A percentile compares a stretch with the other conserved stretches of the same genome.
These are phyloP conservation scores for Opeltia flavorubescens DNA, from an alignment of 495 filamentous ascomycete species.

Conservation along the genomic window DNA sequence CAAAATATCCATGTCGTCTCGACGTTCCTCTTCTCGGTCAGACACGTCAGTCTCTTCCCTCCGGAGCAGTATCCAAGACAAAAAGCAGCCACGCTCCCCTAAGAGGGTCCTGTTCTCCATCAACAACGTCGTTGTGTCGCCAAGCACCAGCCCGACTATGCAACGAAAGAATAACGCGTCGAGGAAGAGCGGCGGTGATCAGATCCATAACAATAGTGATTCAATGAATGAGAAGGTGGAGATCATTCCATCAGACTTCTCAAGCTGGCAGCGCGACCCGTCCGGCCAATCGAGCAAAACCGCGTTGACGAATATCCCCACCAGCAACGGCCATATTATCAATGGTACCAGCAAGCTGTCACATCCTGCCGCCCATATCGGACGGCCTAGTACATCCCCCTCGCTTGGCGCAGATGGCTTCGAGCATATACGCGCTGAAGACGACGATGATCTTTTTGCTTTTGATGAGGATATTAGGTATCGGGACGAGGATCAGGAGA, in stretches of 20 bases:
- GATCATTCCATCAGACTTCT: too few relatives aligned
- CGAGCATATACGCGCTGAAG: slow-evolving; percentile 7
- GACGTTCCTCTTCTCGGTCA: slow-evolving; percentile 11
- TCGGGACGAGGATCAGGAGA: neutral
- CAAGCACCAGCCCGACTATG: slow-evolving; percentile 11
- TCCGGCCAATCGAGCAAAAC: neutral
- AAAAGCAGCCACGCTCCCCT: slow-evolving; percentile 14
- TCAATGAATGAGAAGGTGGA: too few relatives aligned
- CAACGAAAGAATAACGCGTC: slow-evolving; percentile 1
- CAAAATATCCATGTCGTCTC: slow-evolving; percentile 4
- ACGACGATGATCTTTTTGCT: slow-evolving; percentile 15
- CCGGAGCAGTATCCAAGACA: slow-evolving; percentile 15
- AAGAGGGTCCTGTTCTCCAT: slow-evolving; percentile 17
- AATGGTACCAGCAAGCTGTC: slow-evolving; percentile 5
- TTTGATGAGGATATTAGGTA: slow-evolving; percentile 14
- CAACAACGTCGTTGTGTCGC: slow-evolving; percentile 13
- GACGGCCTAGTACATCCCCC: slow-evolving; percentile 2
- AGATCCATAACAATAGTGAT: too few relatives aligned
- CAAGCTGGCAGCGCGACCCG: too few relatives aligned
- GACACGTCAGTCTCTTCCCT: slow-evolving; percentile 8
- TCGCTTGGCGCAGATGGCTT: slow-evolving; percentile 9
- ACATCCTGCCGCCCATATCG: neutral
- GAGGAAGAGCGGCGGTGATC: neutral
- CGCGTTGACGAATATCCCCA: neutral
- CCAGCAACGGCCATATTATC: slow-evolving; percentile 9